A percentile compares a stretch with the other conserved stretches of the same genome.
Evolutionary conservation across 345 rosid species (phyloP).

Genomic region (Arabidopsis arenosa): DNA sequence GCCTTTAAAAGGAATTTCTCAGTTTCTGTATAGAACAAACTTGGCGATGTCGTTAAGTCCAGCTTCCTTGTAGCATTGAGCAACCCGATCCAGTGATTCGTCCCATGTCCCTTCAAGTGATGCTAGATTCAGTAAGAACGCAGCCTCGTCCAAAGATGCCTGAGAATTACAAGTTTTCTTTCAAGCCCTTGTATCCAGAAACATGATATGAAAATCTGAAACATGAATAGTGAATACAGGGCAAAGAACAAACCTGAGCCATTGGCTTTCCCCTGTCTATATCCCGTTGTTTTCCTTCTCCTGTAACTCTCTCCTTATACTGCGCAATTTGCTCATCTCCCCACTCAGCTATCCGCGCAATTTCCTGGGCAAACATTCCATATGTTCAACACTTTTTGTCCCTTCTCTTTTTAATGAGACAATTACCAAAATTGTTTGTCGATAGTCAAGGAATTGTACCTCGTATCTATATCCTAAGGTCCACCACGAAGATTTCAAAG

Average conservation of each 20-base stretch:
- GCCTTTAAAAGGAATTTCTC: constrained; percentile 32
- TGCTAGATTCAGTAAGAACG: constrained; percentile 79
- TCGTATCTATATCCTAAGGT: constrained; percentile 81
- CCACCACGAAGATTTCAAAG: constrained; percentile 96
- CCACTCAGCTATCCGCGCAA: constrained; percentile 74
- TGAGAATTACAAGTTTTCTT: constrained; percentile 41
- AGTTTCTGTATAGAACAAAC: constrained; percentile 64
- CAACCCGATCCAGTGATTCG: constrained; percentile 58
- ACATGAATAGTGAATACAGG: constrained; percentile 9
- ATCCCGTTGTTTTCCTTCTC: constrained; percentile 70
- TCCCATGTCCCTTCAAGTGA: constrained; percentile 89
- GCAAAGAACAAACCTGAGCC: constrained; percentile 57
- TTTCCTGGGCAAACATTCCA: constrained; percentile 52
- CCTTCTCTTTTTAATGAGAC: background rate
- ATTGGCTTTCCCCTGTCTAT: constrained; percentile 74
- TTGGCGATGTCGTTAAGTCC: constrained; percentile 68
- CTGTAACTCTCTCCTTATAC: constrained; percentile 68
- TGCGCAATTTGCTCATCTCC: constrained; percentile 81
- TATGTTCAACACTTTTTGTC: constrained; percentile 1
- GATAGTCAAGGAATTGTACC: constrained; percentile 44
- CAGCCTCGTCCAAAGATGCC: constrained; percentile 75
- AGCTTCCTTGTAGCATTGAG: constrained; percentile 72
- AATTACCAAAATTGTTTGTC: background rate
- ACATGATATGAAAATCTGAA: constrained; percentile 10
- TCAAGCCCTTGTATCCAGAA: constrained; percentile 23